These are phyloP conservation scores for Irpex sp. DNA, from an alignment of 1,284 basidiomycete species.

Conservation along the genomic window DNA sequence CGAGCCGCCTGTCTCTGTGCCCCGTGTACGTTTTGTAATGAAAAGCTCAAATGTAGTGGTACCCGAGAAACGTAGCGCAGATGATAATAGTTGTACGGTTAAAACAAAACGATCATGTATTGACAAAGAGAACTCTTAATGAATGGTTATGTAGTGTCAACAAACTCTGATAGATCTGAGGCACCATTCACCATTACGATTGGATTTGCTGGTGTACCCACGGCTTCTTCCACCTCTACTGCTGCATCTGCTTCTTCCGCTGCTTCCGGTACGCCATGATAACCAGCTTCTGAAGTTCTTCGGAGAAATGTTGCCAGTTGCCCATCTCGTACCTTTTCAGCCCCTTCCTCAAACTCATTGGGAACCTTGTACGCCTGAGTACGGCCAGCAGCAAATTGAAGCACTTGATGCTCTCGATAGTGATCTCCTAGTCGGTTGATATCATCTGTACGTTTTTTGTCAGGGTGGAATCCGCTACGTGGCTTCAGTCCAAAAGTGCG, in stretches of 20 bases:
- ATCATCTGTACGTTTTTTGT: neutral
- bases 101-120: too few relatives aligned
- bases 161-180: too few relatives aligned
- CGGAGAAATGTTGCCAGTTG: slow-evolving; percentile 1
- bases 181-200: too few relatives aligned
- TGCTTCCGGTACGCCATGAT: neutral
- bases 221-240: neutral
- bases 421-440: neutral
- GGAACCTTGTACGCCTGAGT: neutral
- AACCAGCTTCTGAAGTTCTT: neutral
- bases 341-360: neutral
- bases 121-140: too few relatives aligned
- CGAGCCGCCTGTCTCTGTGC: neutral
- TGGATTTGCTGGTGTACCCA: neutral
- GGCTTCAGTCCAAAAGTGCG: neutral
- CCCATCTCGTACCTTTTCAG: neutral
- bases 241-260: neutral
- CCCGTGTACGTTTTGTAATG: neutral
- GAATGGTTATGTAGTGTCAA: too few relatives aligned
- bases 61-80: neutral
- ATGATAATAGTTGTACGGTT: too few relatives aligned
- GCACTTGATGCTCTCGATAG: neutral
- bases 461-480: neutral
- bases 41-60: neutral
- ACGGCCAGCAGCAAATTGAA: neutral